These are phyloP conservation scores for Ceratobasidium sp. DNA, from an alignment of 1,284 basidiomycete species.

Conservation along the genomic window DNA sequence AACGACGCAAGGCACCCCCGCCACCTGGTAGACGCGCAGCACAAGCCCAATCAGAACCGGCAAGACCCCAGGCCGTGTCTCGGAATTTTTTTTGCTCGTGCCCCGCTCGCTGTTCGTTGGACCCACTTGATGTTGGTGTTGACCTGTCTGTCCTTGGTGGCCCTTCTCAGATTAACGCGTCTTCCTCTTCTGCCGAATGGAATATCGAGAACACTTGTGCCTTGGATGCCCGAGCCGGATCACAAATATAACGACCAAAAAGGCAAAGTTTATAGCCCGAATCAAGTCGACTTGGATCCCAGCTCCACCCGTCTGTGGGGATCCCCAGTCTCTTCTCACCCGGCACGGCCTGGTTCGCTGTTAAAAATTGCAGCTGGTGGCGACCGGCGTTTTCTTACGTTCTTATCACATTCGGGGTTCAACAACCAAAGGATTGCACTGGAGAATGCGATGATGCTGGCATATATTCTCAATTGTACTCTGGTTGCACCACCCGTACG, in stretches of 20 bases:
- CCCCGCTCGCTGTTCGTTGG: conserved; percentile 1
- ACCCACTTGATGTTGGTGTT: conserved; percentile 7
- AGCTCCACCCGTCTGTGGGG: not conserved
- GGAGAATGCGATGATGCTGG: conserved; percentile 76
- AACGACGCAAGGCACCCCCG: conserved; percentile 5
- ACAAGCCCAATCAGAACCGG: not conserved
- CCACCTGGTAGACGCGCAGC: too few species aligned
- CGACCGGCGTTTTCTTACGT: conserved; percentile 41
- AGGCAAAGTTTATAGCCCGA: not conserved
- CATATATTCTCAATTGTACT: conserved; percentile 72
- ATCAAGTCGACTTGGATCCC: not conserved
- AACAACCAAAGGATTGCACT: conserved; percentile 85
- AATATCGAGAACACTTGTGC: not conserved
- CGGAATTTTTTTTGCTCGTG: conserved; percentile 5
- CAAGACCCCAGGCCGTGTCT: not conserved
- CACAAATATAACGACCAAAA: not conserved
- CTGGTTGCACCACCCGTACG: conserved; percentile 74
- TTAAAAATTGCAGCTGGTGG: not conserved
- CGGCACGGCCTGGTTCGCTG: not conserved
- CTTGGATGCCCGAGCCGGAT: not conserved
- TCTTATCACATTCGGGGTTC: conserved; percentile 76
- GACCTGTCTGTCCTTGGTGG: conserved; percentile 5
- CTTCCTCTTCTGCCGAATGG: not conserved
- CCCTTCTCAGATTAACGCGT: not conserved
- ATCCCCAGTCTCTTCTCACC: not conserved